A percentile compares a stretch with the other conserved stretches of the same genome.
Conservation (phyloP, 768 basidiomycete genomes). For the Mycena galericulata region DNA sequence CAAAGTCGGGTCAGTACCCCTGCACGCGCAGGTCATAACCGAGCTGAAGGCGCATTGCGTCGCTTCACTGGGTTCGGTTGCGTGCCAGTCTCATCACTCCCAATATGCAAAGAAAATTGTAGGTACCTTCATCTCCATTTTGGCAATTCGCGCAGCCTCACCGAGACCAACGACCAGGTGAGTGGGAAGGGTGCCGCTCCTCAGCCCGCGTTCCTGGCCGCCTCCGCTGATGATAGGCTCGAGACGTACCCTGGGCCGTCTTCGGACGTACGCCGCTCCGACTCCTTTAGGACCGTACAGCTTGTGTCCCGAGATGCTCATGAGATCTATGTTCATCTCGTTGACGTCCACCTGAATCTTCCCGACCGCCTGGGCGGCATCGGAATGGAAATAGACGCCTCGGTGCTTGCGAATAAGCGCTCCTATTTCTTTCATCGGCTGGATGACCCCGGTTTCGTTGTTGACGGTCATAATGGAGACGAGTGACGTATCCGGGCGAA, state of each 20-base stretch:
- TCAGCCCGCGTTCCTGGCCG: conserved; percentile 95
- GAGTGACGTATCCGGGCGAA: conserved; percentile 93
- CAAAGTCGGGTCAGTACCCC: conserved; percentile 83
- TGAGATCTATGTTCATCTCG: conserved; percentile 93
- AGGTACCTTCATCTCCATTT: conserved; percentile 93
- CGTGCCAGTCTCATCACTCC: conserved; percentile 63
- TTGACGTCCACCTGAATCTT: conserved; percentile 95
- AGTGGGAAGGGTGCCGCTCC: conserved; percentile 95
- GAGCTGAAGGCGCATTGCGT: conserved; percentile 57
- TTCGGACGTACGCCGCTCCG: conserved; percentile 93
- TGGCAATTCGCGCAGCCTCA: conserved; percentile 93
- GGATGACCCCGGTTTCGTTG: conserved; percentile 99
- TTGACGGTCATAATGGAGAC: conserved; percentile 99
- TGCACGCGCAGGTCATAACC: conserved; percentile 79
- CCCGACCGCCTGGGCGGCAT: conserved; percentile 95
- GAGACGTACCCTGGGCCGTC: conserved; percentile 91
- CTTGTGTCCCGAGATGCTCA: conserved; percentile 98
- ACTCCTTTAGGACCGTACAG: conserved; percentile 98
- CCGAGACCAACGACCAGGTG: conserved; percentile 92
- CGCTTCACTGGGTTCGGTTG: conserved; percentile 60
- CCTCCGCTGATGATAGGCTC: conserved; percentile 97
- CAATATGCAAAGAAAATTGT: conserved; percentile 18
- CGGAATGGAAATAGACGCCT: conserved; percentile 95
- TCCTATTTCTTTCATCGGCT: conserved; percentile 96
- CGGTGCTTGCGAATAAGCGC: conserved; percentile 86